Conservation (phyloP, 1,284 basidiomycete genomes). For the Fomitopsis betulina region DNA sequence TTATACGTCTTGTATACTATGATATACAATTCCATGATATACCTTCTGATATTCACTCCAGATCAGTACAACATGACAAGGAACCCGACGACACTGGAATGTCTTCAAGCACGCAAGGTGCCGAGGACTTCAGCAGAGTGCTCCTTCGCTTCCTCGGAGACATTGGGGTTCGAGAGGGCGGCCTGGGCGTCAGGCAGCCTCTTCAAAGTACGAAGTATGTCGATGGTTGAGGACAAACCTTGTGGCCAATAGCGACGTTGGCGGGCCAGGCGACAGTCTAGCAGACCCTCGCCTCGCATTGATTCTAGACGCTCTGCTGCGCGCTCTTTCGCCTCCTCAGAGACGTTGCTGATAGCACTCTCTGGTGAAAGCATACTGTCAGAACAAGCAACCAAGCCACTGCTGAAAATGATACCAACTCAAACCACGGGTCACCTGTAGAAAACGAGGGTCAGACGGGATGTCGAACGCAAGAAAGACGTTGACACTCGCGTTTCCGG, state of each 20-base stretch:
- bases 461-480: neutral
- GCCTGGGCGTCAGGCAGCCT: slow-evolving; percentile 9
- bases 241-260: slow-evolving; percentile 21
- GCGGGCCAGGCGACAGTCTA: slow-evolving; percentile 7
- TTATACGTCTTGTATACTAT: neutral
- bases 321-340: slow-evolving; percentile 44
- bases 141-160: slow-evolving; percentile 42
- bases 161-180: slow-evolving; percentile 31
- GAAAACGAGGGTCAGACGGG: neutral
- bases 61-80: neutral
- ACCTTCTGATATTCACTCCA: slow-evolving; percentile 2
- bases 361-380: slow-evolving; percentile 2
- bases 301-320: slow-evolving; percentile 35
- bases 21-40: slow-evolving; percentile 5
- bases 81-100: neutral
- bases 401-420: slow-evolving; percentile 4
- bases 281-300: slow-evolving; percentile 26
- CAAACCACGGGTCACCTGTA: slow-evolving; percentile 19
- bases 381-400: neutral
- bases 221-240: slow-evolving; percentile 2
- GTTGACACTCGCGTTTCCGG: slow-evolving; percentile 13
- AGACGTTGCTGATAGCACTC: slow-evolving; percentile 41
- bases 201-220: neutral
- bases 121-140: slow-evolving; percentile 28
- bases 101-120: slow-evolving; percentile 3